Evolutionary conservation across 2,329 filamentous ascomycete genomes (phyloP), one percentile per base, ranked within the genome.

Genomic region (Eutypa lata): DNA sequence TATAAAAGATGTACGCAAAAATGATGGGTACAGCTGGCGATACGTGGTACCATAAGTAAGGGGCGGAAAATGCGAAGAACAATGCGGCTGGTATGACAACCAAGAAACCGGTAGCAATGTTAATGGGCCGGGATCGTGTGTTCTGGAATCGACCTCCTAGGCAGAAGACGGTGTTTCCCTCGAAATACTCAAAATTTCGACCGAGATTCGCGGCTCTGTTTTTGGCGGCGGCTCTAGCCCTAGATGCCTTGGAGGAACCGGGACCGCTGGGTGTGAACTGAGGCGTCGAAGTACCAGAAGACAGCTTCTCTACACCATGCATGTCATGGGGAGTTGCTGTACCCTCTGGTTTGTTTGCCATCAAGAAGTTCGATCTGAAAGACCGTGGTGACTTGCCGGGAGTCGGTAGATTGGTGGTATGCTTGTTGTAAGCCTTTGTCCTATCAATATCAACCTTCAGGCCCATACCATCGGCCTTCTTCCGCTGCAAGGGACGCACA

Each of bases 91-190:
- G 94, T 16, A 96, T 67, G 38, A 94, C 70, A n/a, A 96, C 82
- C 28, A 96, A 75, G 48, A 91, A 71, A 1, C 88, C 91, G 1
- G 94, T 99, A 13, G 86, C 87, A 62, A 97, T 81, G 63, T 97
- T 97, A 67, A 99, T 86, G 2, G 94, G 94, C 58, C 87, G 83
- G 61, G 95, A 89, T 61, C 85, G 84, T 35, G 94, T 88, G 70
- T 97, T 97, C 66, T 97, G 90, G 55, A 94, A 78, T 54, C 94
- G 83, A 7, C 94, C 94, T 33, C 90, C 88, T 54, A 90, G 79
- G 69, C 86, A 96, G 67, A 99, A 99, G 22, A 91, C 77, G 0
- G 91, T 96, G 66, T 97, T 99, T 45, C 94, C 94, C 44, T 90
- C 83, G 65, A 97, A 97, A 69, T 96, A 96, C 68, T 97, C 84